A percentile compares a stretch with the other conserved stretches of the same genome.
Conservation (phyloP, 176 grass and related monocot genomes). For the Eremochloa ophiuroides region DNA sequence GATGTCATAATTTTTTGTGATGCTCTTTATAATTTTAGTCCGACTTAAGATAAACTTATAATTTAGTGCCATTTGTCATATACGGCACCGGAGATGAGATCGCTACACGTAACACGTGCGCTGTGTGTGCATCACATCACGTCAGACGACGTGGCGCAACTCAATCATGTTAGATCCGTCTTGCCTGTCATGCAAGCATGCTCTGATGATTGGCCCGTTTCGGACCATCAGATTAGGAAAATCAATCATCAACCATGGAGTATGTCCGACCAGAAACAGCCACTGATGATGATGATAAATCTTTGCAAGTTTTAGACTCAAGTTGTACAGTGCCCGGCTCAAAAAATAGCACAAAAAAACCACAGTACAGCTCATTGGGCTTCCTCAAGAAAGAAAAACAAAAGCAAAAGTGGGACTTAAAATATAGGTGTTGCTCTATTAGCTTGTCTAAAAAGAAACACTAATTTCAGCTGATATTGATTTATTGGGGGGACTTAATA, state of each 20-base stretch:
- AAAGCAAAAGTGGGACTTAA: neutral
- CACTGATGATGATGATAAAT: neutral
- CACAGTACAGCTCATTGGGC: neutral
- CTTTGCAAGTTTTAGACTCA: neutral
- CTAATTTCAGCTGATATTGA: too few relatives aligned
- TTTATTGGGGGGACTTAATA: too few relatives aligned
- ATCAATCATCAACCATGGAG: neutral
- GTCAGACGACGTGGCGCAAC: neutral
- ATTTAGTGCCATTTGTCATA: neutral
- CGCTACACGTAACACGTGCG: neutral
- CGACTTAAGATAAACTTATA: too few relatives aligned
- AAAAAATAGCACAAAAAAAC: neutral
- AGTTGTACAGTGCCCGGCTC: neutral
- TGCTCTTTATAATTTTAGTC: too few relatives aligned
- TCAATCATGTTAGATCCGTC: neutral
- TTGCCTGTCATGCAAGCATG: neutral
- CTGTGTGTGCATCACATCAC: neutral
- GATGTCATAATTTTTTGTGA: too few relatives aligned
- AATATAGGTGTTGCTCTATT: too few relatives aligned
- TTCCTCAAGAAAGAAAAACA: neutral
- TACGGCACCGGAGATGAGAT: neutral
- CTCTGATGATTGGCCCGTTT: neutral
- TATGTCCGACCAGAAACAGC: neutral
- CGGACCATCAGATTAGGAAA: neutral
- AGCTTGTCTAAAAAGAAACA: too few relatives aligned